phyloP scores from a whole-genome alignment of 257 asterid species.

The Salvia rosmarinus region DNA sequence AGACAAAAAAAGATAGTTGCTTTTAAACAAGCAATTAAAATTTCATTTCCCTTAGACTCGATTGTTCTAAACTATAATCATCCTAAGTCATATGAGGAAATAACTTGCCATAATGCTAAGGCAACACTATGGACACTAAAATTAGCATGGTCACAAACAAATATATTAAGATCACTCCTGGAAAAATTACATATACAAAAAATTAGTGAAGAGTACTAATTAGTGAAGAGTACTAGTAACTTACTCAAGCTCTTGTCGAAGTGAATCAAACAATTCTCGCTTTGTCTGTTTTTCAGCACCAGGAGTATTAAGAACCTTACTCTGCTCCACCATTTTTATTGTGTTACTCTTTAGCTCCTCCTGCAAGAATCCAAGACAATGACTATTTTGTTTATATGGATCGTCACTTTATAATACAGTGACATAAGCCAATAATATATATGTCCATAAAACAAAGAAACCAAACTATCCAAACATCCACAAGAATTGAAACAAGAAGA shows the following conservation, averaged over 20 bases:
- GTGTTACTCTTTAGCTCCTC: slow-evolving; percentile 87
- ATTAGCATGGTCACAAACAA: slow-evolving; percentile 2
- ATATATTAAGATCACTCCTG: not conserved
- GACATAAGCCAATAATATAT: slow-evolving; percentile 5
- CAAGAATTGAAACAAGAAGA: slow-evolving; percentile 20
- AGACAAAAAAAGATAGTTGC: not conserved
- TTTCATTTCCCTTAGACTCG: not conserved
- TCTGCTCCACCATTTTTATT: slow-evolving; percentile 95
- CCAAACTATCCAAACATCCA: slow-evolving; percentile 17
- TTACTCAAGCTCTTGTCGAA: slow-evolving; percentile 92
- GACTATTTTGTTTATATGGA: slow-evolving; percentile 10
- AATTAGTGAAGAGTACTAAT: not conserved
- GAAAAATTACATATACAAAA: slow-evolving; percentile 1
- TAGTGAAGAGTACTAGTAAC: slow-evolving; percentile 35
- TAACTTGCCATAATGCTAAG: not conserved
- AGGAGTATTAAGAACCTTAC: slow-evolving; percentile 89
- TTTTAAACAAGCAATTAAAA: slow-evolving; percentile 9
- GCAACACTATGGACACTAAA: slow-evolving; percentile 20
- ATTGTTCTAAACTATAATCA: not conserved
- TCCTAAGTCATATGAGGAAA: not conserved
- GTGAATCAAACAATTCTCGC: slow-evolving; percentile 92
- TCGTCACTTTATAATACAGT: slow-evolving; percentile 7
- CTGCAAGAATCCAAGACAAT: slow-evolving; percentile 46
- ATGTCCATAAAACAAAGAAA: slow-evolving; percentile 18
- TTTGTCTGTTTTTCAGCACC: slow-evolving; percentile 97